Evolutionary conservation across 768 basidiomycete genomes (phyloP), one percentile per base, ranked within the genome.

Genomic region (Macrolepiota fuliginosa): DNA sequence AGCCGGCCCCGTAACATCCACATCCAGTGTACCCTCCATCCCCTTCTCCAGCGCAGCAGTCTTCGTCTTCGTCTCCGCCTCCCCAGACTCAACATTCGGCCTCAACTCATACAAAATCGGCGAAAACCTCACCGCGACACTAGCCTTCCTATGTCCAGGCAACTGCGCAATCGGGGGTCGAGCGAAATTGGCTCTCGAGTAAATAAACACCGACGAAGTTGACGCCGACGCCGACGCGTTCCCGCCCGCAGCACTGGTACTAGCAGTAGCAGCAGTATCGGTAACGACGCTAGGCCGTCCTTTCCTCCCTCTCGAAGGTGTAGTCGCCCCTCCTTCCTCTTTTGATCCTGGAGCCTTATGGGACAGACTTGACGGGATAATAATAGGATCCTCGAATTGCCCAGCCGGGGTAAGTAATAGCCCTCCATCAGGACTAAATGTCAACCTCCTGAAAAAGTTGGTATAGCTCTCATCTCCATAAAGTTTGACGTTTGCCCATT

Each of bases 391-490:
- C 71, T 98, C 96, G 68, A 97, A 98, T 70, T 96, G 92, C 0
- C 97, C 97, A 1, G 97, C 96, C 0, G 97, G 97, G 0, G 97
- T 98, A 65, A 98, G 78, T 49, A 99, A 81, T 37, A 99, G 79
- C 10, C 89, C 92, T 0, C 97, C 97, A 71, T 99, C 97, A 1
- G 96, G 93, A 58, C 93, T 94, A 76, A 98, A 99, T 11, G 90
- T 89, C 63, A 99, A 78, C 37, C 97, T 83, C 29, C 97, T 80
- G 81, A 98, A 99, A 78, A 98, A 99, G 67, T 96, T 94, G 3
- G 94, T 94, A 68, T 86, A 93, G 66, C 88, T 92, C 73, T 98
- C 96, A 73, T 98, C 96, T 50, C 96, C 94, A 69, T 98, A 99
- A 13, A 99, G 78, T 69, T 89, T 89, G 62, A 94, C 86, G 46